phyloP scores from a whole-genome alignment of 768 basidiomycete species.

The Exsudoporus frostii region DNA sequence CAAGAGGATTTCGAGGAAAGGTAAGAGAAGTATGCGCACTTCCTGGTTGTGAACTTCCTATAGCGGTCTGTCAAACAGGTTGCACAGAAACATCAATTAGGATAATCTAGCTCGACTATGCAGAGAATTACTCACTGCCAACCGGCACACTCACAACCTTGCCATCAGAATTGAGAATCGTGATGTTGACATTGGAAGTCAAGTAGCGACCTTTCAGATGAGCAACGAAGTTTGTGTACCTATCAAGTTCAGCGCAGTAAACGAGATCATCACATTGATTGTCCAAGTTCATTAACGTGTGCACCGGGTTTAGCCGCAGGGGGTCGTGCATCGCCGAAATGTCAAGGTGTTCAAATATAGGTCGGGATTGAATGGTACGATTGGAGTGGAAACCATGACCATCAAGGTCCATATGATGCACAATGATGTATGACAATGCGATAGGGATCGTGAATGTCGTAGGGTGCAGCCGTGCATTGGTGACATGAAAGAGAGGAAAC shows the following conservation, averaged over 20 bases:
- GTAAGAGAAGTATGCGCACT: constrained; percentile 42
- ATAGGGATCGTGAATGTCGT: not conserved
- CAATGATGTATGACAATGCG: not conserved
- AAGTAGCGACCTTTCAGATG: constrained; percentile 70
- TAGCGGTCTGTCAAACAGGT: constrained; percentile 44
- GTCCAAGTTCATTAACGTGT: not conserved
- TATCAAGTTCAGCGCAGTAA: constrained; percentile 20
- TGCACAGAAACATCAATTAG: constrained; percentile 37
- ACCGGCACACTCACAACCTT: constrained; percentile 39
- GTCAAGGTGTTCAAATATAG: not conserved
- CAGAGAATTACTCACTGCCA: constrained; percentile 35
- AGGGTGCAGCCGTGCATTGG: not conserved
- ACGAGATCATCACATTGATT: not conserved
- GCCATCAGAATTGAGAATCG: constrained; percentile 45
- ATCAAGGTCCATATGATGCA: not conserved
- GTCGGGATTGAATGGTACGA: not conserved
- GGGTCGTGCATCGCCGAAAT: not conserved
- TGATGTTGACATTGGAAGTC: constrained; percentile 86
- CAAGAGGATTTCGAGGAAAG: too few species aligned
- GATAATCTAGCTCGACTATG: too few species aligned
- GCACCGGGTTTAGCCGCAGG: not conserved
- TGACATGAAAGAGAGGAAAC: not conserved
- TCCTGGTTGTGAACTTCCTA: constrained; percentile 68
- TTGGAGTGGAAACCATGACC: constrained; percentile 4
- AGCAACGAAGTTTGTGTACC: constrained; percentile 64